Evolutionary conservation across 345 rosid genomes (phyloP).

Genomic region (Erysimum cheiranthoides): DNA sequence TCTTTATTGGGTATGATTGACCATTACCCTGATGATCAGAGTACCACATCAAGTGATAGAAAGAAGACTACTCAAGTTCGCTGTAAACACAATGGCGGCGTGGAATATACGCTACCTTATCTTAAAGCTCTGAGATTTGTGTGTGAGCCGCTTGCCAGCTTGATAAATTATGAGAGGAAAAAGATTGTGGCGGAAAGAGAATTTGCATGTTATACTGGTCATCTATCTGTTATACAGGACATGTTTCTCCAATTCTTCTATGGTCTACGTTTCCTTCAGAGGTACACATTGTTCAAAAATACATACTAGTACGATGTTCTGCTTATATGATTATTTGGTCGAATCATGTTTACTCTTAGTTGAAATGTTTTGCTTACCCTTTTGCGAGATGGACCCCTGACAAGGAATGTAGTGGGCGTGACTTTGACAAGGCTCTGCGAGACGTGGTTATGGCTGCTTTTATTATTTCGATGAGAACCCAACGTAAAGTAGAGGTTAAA

Average conservation of each 20-base stretch:
- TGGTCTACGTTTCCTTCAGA: constrained; percentile 43
- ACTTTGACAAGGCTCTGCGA: constrained; percentile 47
- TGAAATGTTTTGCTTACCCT: constrained; percentile 12
- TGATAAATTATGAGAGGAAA: constrained; percentile 54
- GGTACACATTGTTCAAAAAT: constrained; percentile 43
- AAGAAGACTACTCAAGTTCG: not conserved
- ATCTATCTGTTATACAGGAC: constrained; percentile 55
- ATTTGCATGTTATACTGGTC: constrained; percentile 42
- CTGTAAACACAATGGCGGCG: not conserved
- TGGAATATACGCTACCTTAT: constrained; percentile 47
- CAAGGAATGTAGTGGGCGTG: constrained; percentile 36
- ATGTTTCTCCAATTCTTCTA: constrained; percentile 55
- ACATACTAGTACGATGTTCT: no score
- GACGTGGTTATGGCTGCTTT: constrained; percentile 66
- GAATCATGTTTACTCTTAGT: not conserved
- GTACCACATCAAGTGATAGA: not conserved
- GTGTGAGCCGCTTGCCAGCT: constrained; percentile 70
- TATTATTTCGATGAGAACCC: constrained; percentile 55
- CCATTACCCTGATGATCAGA: not conserved
- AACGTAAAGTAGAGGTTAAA: constrained; percentile 58
- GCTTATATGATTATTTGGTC: no score
- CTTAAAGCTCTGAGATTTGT: constrained; percentile 61
- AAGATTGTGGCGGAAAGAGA: constrained; percentile 50
- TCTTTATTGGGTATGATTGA: constrained; percentile 48
- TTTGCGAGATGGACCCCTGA: constrained; percentile 49